A percentile compares a stretch with the other conserved stretches of the same genome.
phyloP scores from a whole-genome alignment of 805 yeast species.

The Metschnikowia dekortorum region DNA sequence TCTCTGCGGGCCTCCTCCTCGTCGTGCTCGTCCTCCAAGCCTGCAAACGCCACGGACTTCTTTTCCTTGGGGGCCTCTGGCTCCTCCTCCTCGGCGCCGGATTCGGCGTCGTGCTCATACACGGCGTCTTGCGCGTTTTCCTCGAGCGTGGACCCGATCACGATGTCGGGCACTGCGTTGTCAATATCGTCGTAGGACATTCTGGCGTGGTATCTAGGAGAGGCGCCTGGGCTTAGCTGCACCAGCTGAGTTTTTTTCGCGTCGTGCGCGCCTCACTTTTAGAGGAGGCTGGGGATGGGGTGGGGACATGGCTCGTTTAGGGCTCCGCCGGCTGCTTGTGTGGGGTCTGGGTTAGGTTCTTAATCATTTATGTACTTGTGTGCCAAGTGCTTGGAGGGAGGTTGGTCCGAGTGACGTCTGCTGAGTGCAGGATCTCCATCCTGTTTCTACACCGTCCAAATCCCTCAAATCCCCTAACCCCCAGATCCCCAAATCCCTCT shows the following conservation, averaged over 20 bases:
- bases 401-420: no score
- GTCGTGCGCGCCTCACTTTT: conserved; percentile 3
- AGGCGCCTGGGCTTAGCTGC: not conserved
- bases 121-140: conserved; percentile 37
- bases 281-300: not conserved
- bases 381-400: no score
- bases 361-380: no score
- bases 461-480: no score
- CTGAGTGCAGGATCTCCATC: no score
- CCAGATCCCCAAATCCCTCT: no score
- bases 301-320: no score
- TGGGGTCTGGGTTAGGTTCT: no score
- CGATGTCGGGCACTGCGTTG: conserved; percentile 79
- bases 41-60: conserved; percentile 82
- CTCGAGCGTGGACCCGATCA: conserved; percentile 55
- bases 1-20: conserved; percentile 78
- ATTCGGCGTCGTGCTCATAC: conserved; percentile 50
- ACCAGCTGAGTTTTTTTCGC: conserved; percentile 2
- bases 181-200: conserved; percentile 78
- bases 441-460: no score
- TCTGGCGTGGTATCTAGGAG: conserved; percentile 10
- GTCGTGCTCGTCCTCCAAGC: conserved; percentile 59
- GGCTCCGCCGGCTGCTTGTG: no score
- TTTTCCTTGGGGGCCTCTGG: conserved; percentile 40
- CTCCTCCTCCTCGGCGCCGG: conserved; percentile 43